Base-by-base conservation (phyloP, 192 early-diverging fungal genomes). In the Coemansia sp. region DNA sequence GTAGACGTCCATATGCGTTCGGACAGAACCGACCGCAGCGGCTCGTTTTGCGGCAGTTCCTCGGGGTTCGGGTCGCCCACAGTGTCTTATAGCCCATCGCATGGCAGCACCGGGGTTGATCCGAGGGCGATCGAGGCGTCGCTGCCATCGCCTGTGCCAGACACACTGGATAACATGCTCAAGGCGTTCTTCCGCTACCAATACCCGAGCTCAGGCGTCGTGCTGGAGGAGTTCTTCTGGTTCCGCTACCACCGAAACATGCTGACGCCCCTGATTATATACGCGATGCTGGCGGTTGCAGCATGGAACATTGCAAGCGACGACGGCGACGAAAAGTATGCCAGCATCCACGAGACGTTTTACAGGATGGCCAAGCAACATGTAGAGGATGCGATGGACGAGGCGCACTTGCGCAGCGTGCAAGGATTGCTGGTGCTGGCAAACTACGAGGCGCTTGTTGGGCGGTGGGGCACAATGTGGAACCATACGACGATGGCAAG, bases 401-500 rank as follows among this genome's bases (percentile, higher is more conserved):
- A 80, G 45, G 77, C 77, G 15, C 65, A 80, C 32, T 35, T 80
- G 73, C 72, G 73, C 46, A 80, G 77, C 54, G 73, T 80, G 59
- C 77, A 80, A 65, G 77, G 77, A 6, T 58, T 80, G 22, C 55
- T 80, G 52, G 77, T 80, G 23, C 66, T 80, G 69, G 68, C 77
- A 19, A 80, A 80, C 72, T 80, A 80, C 46, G 77, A 80, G 73
- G 69, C 73, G 33, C 48, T 80, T 60, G 77, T 80, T n/a, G 77
- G 77, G 14, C 61, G 77, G 62, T 80, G 77, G 77, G 73, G 73
- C 69, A 80, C 69, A 9, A 75, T 80, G 77, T 80, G 77, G 77
- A 80, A 74, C 73, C 77, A 80, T 66, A 80, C 77, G 62, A 80
- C 77, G 13, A 74, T 80, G 77, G 77, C 77, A 20, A 56, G 77